These are phyloP conservation scores for Nymphaea thermarum DNA, from an alignment of 164 flowering plant genomes.

Conservation along the genomic window DNA sequence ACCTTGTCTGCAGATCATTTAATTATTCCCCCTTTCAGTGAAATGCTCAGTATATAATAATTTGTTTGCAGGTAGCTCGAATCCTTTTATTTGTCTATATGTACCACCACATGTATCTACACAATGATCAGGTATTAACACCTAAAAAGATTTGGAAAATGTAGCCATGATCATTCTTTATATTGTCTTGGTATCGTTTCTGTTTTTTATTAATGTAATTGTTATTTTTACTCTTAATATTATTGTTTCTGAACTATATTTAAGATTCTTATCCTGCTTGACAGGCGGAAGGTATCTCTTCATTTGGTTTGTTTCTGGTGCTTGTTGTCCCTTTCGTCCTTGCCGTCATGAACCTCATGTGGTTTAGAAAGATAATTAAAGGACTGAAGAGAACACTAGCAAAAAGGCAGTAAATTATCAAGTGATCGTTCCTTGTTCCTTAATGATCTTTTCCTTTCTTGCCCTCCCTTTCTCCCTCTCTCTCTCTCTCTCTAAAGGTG, in stretches of 20 bases:
- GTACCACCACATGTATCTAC: constrained; percentile 72
- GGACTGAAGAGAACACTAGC: constrained; percentile 72
- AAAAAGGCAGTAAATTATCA: constrained; percentile 38
- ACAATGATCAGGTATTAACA: constrained; percentile 13
- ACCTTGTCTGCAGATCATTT: too few relatives aligned
- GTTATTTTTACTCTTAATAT: too few relatives aligned
- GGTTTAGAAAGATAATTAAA: constrained; percentile 80
- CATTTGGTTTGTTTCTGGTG: constrained; percentile 46
- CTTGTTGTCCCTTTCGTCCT: constrained; percentile 58
- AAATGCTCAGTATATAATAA: too few relatives aligned
- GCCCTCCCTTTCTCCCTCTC: too few relatives aligned
- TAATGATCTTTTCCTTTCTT: too few relatives aligned
- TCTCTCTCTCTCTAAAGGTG: too few relatives aligned
- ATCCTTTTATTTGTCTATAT: constrained; percentile 66
- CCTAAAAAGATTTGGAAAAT: too few relatives aligned
- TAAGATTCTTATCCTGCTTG: background rate
- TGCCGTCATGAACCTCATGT: constrained; percentile 67
- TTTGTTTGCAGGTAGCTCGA: constrained; percentile 71
- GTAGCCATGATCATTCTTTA: background rate
- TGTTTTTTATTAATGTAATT: too few relatives aligned
- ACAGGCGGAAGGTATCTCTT: constrained; percentile 73
- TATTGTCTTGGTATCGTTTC: background rate
- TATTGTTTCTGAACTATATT: too few relatives aligned
- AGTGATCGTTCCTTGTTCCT: too few relatives aligned
- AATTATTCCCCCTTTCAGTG: too few relatives aligned